Evolutionary conservation across 2,329 filamentous ascomycete genomes (phyloP).

Genomic region (Leptoxyphium fumago): DNA sequence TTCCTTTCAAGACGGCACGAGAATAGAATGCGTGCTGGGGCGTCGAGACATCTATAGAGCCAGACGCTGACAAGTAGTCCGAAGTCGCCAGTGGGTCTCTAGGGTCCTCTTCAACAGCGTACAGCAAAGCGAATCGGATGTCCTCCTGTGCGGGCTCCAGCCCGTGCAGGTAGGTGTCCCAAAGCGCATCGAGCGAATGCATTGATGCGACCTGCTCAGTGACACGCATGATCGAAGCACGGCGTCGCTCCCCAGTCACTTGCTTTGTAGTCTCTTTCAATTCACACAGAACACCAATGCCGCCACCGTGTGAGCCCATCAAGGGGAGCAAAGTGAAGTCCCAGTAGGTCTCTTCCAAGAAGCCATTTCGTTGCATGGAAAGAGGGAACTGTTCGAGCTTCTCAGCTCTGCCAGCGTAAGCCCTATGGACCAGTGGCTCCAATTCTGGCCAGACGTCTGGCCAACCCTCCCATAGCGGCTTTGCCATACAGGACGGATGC

Average conservation of each 20-base stretch:
- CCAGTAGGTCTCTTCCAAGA: constrained; percentile 18
- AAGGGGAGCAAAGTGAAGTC: constrained; percentile 15
- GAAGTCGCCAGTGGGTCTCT: constrained; percentile 2
- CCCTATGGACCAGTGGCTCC: constrained; percentile 8
- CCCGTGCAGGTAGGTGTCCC: constrained; percentile 9
- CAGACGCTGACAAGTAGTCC: constrained; percentile 1
- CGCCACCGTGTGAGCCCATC: constrained; percentile 8
- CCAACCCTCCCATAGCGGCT: constrained; percentile 7
- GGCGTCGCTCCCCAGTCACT: constrained; percentile 11
- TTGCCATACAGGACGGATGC: constrained; percentile 12
- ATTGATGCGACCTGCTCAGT: constrained; percentile 6
- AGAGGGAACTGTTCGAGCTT: constrained; percentile 10
- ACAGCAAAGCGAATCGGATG: constrained; percentile 14
- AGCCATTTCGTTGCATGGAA: constrained; percentile 12
- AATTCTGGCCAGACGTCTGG: constrained; percentile 11
- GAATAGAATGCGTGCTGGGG: not conserved
- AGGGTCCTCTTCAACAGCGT: constrained; percentile 10
- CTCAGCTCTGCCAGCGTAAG: constrained; percentile 9
- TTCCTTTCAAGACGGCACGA: constrained; percentile 12
- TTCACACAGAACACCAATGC: constrained; percentile 12
- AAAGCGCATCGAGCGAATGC: constrained; percentile 10
- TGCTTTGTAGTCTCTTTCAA: constrained; percentile 12
- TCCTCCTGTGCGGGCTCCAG: constrained; percentile 10
- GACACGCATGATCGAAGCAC: constrained; percentile 7
- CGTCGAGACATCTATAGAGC: constrained; percentile 1